Evolutionary conservation across 2,329 filamentous ascomycete species (phyloP).

Genomic region (Penicillium crustosum): DNA sequence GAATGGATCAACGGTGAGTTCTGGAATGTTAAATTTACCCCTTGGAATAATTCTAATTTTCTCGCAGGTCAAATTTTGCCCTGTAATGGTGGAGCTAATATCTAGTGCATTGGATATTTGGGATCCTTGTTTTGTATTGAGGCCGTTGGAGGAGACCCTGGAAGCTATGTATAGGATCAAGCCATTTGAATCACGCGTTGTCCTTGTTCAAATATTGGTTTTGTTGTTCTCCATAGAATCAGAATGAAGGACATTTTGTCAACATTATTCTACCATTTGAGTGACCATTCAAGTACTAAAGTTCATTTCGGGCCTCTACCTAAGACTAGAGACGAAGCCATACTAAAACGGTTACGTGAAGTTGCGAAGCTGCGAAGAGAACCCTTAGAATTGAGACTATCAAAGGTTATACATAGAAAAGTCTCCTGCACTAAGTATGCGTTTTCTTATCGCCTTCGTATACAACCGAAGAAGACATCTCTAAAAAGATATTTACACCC

Average conservation of each 20-base stretch:
- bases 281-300: not conserved
- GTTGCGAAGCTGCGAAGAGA: not conserved
- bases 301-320: not conserved
- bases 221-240: not conserved
- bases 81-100: slow-evolving; percentile 27
- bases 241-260: not conserved
- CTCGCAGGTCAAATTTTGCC: slow-evolving; percentile 26
- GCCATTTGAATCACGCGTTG: not conserved
- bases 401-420: no score
- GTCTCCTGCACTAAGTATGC: no score
- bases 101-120: slow-evolving; percentile 10
- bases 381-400: not conserved
- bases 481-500: no score
- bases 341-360: not conserved
- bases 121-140: not conserved
- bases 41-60: slow-evolving; percentile 1
- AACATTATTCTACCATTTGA: not conserved
- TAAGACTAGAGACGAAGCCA: not conserved
- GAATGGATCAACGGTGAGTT: slow-evolving; percentile 65
- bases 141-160: not conserved
- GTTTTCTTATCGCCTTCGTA: no score
- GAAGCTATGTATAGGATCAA: not conserved
- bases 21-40: not conserved
- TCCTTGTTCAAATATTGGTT: not conserved
- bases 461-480: no score